Base-by-base conservation (phyloP, 129 eudicot species). In the Apium graveolens region DNA sequence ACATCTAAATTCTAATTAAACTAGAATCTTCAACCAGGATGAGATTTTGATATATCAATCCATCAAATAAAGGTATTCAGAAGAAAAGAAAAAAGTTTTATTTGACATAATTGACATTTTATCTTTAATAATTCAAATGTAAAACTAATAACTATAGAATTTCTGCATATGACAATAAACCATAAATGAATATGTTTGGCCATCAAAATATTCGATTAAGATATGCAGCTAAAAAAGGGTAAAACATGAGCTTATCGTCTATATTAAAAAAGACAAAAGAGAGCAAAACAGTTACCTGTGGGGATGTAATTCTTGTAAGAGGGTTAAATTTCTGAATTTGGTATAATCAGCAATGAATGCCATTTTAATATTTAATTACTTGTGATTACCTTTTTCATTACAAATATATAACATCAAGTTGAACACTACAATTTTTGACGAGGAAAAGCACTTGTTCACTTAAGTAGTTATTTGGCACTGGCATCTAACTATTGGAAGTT, bases 221-320 rank as follows among this genome's bases (percentile, higher is more conserved):
- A 29, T 44, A 74, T 44, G 14, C 31, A 29, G 8, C 38, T 14
- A 70, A 70, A 35, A 68, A 35, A 17, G 75, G 26, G 76, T 48
- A 37, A 32, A 73, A n/a, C 68, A 16, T 21, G 74, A 78, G 38
- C 27, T 17, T 35, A 75, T 24, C 26, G 5, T 24, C 63, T 24
- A 31, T 11, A 27, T 42, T 1, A 51, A 31, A 16, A 35, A 34
- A 35, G 9, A 5, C 10, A 14, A 57, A 27, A 32, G 82, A 78
- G 35, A 57, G 75, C 65, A 68, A n/a, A 77, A 16, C 10, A 68
- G 71, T 26, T 38, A 89, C 91, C 88, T 83, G 85, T 48, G 79
- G 66, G 75, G 31, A 20, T 70, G 72, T 37, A 78, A 78, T 38
- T 82, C 80, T 76, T 79, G 80, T 1, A 42, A 43, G 85, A 76